Evolutionary conservation across 257 asterid species (phyloP), one percentile per base, ranked within the genome.

Genomic region (Scutellaria minor): DNA sequence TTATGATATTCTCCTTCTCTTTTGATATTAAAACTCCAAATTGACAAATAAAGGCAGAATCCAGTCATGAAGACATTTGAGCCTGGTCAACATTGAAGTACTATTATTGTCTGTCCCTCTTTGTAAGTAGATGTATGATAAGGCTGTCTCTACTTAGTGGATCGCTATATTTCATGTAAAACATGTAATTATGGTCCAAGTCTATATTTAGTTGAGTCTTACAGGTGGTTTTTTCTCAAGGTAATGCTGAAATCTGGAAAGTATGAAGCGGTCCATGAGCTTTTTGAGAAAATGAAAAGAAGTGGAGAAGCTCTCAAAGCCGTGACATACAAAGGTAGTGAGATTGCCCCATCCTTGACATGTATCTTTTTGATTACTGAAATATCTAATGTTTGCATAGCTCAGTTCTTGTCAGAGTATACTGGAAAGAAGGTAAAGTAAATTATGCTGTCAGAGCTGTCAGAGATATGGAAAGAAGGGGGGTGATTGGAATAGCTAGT

Each of bases 191-290:
- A 52, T 71, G 75, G 71, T 45, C 55, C 56, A 54, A 70, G 76
- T 54, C 56, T 80, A 64, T 68, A 24, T 78, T 55, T 62, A 47
- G 62, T 64, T 58, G 51, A 76, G 62, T 53, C 77, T 79, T 77
- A 79, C 71, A n/a, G 53, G 71, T 55, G 74, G 46, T 84, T 68
- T 74, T 81, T 78, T 83, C 77, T 74, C 68, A 81, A 94, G 97
- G 99, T 90, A 62, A 95, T 95, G 99, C 83, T 95, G 82, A 88
- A 90, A 78, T 88, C 93, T 61, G 84, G 90, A 81, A 91, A 92
- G 75, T 90, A 78, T 60, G 85, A 92, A 15, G 86, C 80, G 42
- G 99, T 95, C 73, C 88, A 87, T 71, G 85, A 82, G 72, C 79
- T 82, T 55, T 95, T 88, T 8, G 84, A 64, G 80, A 95, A 85